Base-by-base conservation (phyloP, 257 asterid genomes). In the Echium plantagineum region DNA sequence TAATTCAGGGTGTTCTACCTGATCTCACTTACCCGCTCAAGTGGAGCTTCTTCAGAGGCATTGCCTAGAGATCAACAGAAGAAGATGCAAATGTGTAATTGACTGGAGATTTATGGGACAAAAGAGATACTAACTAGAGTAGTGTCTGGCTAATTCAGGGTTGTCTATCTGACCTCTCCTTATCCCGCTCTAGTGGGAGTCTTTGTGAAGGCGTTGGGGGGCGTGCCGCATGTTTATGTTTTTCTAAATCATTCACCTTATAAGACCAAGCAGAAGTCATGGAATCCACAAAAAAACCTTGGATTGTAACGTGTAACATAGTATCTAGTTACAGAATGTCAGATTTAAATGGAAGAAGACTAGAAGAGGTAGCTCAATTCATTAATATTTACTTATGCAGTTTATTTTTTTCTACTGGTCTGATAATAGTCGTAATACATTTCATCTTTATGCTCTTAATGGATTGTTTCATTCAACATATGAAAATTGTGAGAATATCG, bases 301-400 rank as follows among this genome's bases (percentile, higher is more conserved):
- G 83, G 67, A 63, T 72, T 69, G 86, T 79, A 72, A 81, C 85
- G 73, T 84, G 77, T 78, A 68, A 76, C 63, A 35, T 35, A 35
- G 1, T 35, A 59, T 57, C 49, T 75, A 73, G 70, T 72, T 70
- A 75, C 69, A 60, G 67, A 69, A 66, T 75, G 83, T 72, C 67
- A 64, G 80, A 67, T 75, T 64, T 62, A 62, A 59, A 35, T 48
- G 64, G 48, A 62, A 60, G 57, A 60, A 71, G 64, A 59, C 28
- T 48, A 62, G 48, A 62, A 60, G 57, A 60, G 73, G 64, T 77
- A 71, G 76, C 63, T 81, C 71, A 67, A 75, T 72, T 72, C 69
- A 71, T 65, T 71, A 64, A 64, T 28, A 65, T 71, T 60, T 52
- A 65, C 75, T 51, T 51, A 17, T 51, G 55, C 13, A 7, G 12